These are phyloP conservation scores for Mycena epipterygia DNA, from an alignment of 768 basidiomycete species.

Conservation along the genomic window DNA sequence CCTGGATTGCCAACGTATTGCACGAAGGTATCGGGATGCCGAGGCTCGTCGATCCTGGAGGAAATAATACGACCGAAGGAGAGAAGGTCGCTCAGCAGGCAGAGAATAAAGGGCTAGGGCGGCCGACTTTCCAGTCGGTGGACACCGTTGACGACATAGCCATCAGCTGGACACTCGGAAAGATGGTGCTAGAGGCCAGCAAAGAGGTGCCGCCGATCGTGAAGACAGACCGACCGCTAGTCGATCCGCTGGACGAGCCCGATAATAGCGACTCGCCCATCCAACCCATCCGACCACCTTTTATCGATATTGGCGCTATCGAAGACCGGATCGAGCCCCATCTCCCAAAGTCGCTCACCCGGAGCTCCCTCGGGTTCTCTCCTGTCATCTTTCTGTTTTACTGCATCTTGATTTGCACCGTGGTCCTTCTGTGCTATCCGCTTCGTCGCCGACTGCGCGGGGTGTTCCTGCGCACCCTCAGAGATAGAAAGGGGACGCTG, in stretches of 20 bases:
- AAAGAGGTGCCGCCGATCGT: constrained; percentile 75
- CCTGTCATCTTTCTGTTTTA: constrained; percentile 74
- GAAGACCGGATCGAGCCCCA: constrained; percentile 78
- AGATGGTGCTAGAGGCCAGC: constrained; percentile 98
- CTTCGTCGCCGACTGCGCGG: constrained; percentile 69
- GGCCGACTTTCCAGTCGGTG: constrained; percentile 91
- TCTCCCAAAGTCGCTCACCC: constrained; percentile 72
- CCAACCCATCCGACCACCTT: constrained; percentile 72
- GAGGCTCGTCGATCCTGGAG: constrained; percentile 87
- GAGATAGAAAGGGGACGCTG: constrained; percentile 53
- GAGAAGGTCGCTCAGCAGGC: constrained; percentile 84
- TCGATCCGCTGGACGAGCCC: constrained; percentile 80
- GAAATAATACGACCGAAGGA: constrained; percentile 78
- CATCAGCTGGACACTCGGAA: constrained; percentile 98
- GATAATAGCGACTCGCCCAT: constrained; percentile 66
- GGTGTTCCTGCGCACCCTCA: constrained; percentile 60
- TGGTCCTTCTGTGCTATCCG: constrained; percentile 64
- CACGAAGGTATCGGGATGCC: constrained; percentile 98
- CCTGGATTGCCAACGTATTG: constrained; percentile 96
- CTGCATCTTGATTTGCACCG: constrained; percentile 55
- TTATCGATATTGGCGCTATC: constrained; percentile 65
- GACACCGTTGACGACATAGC: constrained; percentile 94
- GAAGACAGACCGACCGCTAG: constrained; percentile 67
- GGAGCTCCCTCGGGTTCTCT: constrained; percentile 80
- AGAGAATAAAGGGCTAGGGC: constrained; percentile 83